phyloP scores from a whole-genome alignment of 108 stramenopile genomes.

The Schizochytrium sp. region DNA sequence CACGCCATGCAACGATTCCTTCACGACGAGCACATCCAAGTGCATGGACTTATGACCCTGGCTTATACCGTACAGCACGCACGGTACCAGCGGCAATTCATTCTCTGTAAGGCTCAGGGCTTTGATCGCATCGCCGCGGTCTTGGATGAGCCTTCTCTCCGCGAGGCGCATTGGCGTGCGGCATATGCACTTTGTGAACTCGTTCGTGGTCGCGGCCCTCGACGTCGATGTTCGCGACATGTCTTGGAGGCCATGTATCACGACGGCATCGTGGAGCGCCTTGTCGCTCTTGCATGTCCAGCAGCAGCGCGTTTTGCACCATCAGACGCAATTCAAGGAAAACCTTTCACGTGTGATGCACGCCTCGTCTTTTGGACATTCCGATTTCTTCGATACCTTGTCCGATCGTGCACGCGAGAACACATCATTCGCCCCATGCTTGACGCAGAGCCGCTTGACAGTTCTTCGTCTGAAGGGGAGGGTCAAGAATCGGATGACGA shows the following conservation, averaged over 20 bases:
- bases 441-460: not conserved
- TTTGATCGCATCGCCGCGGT: not conserved
- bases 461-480: not conserved
- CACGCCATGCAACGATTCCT: not conserved
- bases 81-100: not conserved
- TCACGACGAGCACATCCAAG: not conserved
- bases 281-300: not conserved
- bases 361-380: not conserved
- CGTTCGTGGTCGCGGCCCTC: not conserved
- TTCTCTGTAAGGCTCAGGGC: not conserved
- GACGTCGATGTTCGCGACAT: not conserved
- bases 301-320: not conserved
- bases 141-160: not conserved
- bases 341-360: not conserved
- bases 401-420: not conserved
- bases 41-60: not conserved
- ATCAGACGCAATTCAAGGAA: too few relatives aligned
- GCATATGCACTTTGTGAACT: not conserved
- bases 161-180: not conserved
- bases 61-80: not conserved
- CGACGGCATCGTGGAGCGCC: not conserved
- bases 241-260: not conserved
- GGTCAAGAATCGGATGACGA: not conserved
- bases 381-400: not conserved
- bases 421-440: not conserved